Evolutionary conservation across 2,329 filamentous ascomycete genomes (phyloP).

Genomic region (Amesomyces nigricolor): DNA sequence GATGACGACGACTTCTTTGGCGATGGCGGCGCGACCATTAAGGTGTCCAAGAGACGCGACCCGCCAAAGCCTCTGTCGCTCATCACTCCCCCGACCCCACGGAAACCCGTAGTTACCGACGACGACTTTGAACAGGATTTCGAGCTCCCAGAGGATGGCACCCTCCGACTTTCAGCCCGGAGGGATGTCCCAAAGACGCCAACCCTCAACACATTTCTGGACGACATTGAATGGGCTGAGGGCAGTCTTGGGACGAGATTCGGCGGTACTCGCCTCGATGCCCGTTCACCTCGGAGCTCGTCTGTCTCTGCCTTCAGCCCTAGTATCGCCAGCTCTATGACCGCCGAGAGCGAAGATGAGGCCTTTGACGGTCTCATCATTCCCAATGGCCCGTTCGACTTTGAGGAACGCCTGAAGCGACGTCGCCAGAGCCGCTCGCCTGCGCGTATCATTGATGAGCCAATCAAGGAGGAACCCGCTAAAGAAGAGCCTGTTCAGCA

Average conservation of each 20-base stretch:
- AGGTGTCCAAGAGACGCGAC: slow-evolving; percentile 55
- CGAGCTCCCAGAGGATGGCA: slow-evolving; percentile 62
- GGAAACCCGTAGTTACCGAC: slow-evolving; percentile 40
- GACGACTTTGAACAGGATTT: slow-evolving; percentile 71
- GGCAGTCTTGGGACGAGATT: slow-evolving; percentile 87
- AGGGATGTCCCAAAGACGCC: slow-evolving; percentile 60
- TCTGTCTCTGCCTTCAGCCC: slow-evolving; percentile 86
- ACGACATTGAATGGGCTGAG: slow-evolving; percentile 91
- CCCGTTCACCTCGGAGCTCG: slow-evolving; percentile 75
- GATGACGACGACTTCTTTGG: slow-evolving; percentile 60
- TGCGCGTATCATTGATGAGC: slow-evolving; percentile 40
- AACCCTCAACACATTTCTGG: slow-evolving; percentile 48
- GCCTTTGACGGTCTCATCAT: slow-evolving; percentile 83
- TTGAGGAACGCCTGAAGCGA: slow-evolving; percentile 70
- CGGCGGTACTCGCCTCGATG: slow-evolving; percentile 76
- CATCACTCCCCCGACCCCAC: slow-evolving; percentile 51
- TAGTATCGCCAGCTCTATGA: slow-evolving; percentile 86
- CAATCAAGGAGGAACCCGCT: slow-evolving; percentile 19
- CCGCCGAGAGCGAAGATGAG: slow-evolving; percentile 89
- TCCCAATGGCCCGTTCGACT: slow-evolving; percentile 76
- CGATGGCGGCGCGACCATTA: slow-evolving; percentile 61
- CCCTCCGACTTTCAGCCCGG: slow-evolving; percentile 57
- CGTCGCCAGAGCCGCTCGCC: slow-evolving; percentile 58
- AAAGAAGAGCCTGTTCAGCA: slow-evolving; percentile 31
- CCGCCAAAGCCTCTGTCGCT: slow-evolving; percentile 46